Evolutionary conservation across 1,284 basidiomycete genomes (phyloP).

Genomic region (Cryptococcus sp.): DNA sequence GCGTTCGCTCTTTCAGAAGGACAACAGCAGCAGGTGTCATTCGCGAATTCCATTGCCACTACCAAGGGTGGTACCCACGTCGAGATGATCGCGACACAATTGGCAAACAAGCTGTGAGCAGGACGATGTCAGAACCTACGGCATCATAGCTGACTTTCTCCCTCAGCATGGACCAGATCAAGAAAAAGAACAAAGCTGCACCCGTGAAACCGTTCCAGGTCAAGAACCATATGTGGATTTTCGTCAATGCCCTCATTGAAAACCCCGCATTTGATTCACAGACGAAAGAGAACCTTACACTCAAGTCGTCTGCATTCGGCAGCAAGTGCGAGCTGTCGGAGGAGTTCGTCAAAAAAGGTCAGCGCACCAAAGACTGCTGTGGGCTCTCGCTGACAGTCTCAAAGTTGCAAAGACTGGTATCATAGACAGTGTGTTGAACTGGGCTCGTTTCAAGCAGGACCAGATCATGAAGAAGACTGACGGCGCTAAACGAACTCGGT

Average conservation of each 20-base stretch:
- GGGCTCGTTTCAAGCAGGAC: slow-evolving; percentile 96
- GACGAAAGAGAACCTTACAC: slow-evolving; percentile 94
- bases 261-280: slow-evolving; percentile 99
- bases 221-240: slow-evolving; percentile 98
- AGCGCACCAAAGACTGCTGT: slow-evolving; percentile 19
- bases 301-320: slow-evolving; percentile 83
- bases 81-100: slow-evolving; percentile 79
- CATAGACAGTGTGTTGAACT: slow-evolving; percentile 88
- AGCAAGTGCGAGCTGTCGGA: slow-evolving; percentile 87
- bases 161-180: slow-evolving; percentile 67
- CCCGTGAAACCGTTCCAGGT: slow-evolving; percentile 90
- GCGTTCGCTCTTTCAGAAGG: slow-evolving; percentile 90
- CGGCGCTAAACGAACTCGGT: slow-evolving; percentile 87
- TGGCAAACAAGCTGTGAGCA: slow-evolving; percentile 71
- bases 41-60: slow-evolving; percentile 97
- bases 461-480: slow-evolving; percentile 96
- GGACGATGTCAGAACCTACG: not conserved
- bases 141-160: slow-evolving; percentile 3
- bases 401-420: slow-evolving; percentile 87
- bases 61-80: slow-evolving; percentile 98
- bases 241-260: slow-evolving; percentile 94
- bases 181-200: slow-evolving; percentile 96
- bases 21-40: slow-evolving; percentile 89
- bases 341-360: slow-evolving; percentile 95
- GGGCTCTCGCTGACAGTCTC: not conserved